Conservation (phyloP, 352 stramenopile genomes). For the Globisporangium spiculum region DNA sequence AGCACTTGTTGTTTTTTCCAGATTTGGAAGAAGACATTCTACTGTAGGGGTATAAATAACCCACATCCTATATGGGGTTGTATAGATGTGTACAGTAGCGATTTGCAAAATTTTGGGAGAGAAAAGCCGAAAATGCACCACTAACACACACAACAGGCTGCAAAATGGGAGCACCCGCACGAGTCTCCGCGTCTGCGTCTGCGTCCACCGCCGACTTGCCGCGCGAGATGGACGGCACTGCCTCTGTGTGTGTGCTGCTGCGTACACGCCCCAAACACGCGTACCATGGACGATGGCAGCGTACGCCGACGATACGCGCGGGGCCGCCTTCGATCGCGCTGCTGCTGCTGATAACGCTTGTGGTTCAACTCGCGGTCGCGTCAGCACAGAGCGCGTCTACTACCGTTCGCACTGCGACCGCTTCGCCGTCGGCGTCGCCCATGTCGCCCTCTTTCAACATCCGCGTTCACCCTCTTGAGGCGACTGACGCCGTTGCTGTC, state of each 20-base stretch:
- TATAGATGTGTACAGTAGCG: too few relatives aligned
- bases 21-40: too few relatives aligned
- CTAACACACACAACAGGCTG: background rate
- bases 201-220: background rate
- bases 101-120: background rate
- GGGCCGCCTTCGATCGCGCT: background rate
- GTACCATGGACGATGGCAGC: background rate
- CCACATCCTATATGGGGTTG: too few relatives aligned
- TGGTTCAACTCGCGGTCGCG: background rate
- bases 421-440: background rate
- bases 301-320: background rate
- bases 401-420: background rate
- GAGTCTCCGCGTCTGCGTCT: background rate
- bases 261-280: too few relatives aligned
- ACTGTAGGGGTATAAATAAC: too few relatives aligned
- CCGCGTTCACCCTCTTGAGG: background rate
- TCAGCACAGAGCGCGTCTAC: background rate
- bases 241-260: background rate
- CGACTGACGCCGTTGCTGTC: background rate
- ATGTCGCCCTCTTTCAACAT: background rate
- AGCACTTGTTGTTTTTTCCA: too few relatives aligned
- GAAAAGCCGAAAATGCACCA: constrained; percentile 2
- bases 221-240: background rate
- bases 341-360: background rate
- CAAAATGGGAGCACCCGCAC: background rate